phyloP scores from a whole-genome alignment of 2,329 filamentous ascomycete species.

The Onygena corvina region DNA sequence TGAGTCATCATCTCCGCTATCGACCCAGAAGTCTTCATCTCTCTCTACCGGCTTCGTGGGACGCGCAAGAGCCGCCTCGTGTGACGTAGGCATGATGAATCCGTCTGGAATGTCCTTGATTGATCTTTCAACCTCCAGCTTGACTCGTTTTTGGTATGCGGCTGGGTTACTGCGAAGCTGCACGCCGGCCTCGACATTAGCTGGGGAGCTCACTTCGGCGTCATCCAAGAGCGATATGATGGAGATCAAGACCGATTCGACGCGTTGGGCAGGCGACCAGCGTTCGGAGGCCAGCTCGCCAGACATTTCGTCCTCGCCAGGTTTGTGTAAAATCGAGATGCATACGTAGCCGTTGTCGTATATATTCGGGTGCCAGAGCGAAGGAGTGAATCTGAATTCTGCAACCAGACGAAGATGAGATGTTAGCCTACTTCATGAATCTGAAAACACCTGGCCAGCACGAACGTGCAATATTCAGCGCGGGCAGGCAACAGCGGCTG shows the following conservation, averaged over 20 bases:
- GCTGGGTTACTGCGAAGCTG: slow-evolving; percentile 63
- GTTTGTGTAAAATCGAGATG: slow-evolving; percentile 89
- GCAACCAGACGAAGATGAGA: neutral
- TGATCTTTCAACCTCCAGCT: slow-evolving; percentile 57
- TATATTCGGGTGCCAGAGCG: slow-evolving; percentile 86
- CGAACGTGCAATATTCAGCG: neutral
- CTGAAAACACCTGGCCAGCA: no score
- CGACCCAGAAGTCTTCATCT: slow-evolving; percentile 65
- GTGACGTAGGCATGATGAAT: slow-evolving; percentile 65
- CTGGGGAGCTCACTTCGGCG: slow-evolving; percentile 82
- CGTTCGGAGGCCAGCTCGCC: slow-evolving; percentile 82
- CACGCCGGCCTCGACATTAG: slow-evolving; percentile 86
- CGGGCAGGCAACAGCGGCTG: neutral
- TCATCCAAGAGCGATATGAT: slow-evolving; percentile 87
- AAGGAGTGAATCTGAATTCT: slow-evolving; percentile 63
- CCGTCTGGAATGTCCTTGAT: slow-evolving; percentile 67
- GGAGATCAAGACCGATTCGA: slow-evolving; percentile 87
- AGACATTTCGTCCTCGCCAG: slow-evolving; percentile 84
- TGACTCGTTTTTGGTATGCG: slow-evolving; percentile 58
- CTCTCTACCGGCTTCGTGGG: slow-evolving; percentile 28
- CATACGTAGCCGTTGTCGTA: slow-evolving; percentile 83
- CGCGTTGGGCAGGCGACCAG: slow-evolving; percentile 87
- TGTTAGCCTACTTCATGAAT: neutral
- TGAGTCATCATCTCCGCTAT: slow-evolving; percentile 57
- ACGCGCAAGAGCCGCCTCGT: slow-evolving; percentile 42